A percentile compares a stretch with the other conserved stretches of the same genome.
Conservation (phyloP, 2,329 filamentous ascomycete species). For the Pseudovirgaria hyperparasitica region DNA sequence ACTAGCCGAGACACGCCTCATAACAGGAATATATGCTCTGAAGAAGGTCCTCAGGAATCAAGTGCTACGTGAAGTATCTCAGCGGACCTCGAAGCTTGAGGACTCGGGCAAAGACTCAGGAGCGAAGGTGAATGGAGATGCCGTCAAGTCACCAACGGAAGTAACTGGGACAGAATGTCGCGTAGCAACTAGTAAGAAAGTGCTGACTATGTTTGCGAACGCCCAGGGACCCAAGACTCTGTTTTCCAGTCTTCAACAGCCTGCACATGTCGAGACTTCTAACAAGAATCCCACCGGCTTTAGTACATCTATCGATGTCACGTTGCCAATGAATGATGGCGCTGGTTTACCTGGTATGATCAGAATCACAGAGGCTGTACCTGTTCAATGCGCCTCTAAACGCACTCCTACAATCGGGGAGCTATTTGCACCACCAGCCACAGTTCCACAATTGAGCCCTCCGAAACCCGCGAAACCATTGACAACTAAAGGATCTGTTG, state of each 20-base stretch:
- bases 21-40: conserved; percentile 20
- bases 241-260: conserved; percentile 70
- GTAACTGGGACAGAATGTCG: neutral
- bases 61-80: conserved; percentile 17
- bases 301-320: conserved; percentile 29
- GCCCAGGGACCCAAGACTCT: conserved; percentile 63
- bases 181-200: conserved; percentile 35
- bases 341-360: conserved; percentile 62
- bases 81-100: too few species aligned
- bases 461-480: conserved; percentile 60
- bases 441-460: conserved; percentile 52
- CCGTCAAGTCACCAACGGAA: neutral
- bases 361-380: conserved; percentile 52
- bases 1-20: conserved; percentile 20
- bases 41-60: conserved; percentile 17
- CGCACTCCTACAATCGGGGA: conserved; percentile 56
- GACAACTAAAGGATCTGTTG: conserved; percentile 43
- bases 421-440: conserved; percentile 55
- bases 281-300: conserved; percentile 21
- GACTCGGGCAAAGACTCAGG: too few species aligned
- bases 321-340: conserved; percentile 46
- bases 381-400: conserved; percentile 34
- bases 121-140: conserved; percentile 12
- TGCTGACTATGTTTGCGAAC: conserved; percentile 66
- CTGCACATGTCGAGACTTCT: conserved; percentile 23